Percentiles rank a stretch among this genome's conserved stretches.
These are phyloP conservation scores for Biancaea sappan DNA, from an alignment of 306 rosid genomes.

Conservation along the genomic window DNA sequence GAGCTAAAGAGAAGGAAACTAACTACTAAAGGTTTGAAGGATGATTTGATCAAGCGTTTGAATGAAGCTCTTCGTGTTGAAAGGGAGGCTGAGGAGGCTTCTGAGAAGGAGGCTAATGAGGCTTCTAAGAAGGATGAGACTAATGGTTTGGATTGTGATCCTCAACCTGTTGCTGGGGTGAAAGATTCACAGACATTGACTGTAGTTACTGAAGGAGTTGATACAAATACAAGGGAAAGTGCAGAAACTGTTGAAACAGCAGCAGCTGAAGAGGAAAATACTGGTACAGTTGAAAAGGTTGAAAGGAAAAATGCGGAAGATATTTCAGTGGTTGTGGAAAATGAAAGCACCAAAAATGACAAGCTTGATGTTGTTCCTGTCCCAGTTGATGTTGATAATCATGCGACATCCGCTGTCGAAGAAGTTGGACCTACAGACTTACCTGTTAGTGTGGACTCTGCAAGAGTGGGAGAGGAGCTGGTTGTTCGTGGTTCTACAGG, in stretches of 20 bases:
- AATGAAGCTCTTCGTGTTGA: slow-evolving; percentile 69
- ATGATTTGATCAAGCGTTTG: slow-evolving; percentile 78
- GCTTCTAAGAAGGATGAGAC: slow-evolving; percentile 39
- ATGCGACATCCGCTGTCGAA: slow-evolving; percentile 36
- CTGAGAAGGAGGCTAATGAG: slow-evolving; percentile 42
- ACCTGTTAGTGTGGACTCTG: slow-evolving; percentile 41
- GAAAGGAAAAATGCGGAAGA: slow-evolving; percentile 29
- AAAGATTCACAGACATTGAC: slow-evolving; percentile 25
- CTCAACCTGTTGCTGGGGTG: slow-evolving; percentile 24
- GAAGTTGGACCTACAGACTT: slow-evolving; percentile 44
- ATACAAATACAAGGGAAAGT: background rate
- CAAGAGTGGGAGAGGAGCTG: slow-evolving; percentile 45
- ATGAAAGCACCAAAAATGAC: slow-evolving; percentile 34
- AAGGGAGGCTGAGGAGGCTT: slow-evolving; percentile 44
- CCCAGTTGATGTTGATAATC: slow-evolving; percentile 43
- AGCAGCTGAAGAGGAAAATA: background rate
- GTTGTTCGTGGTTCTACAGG: slow-evolving; percentile 35
- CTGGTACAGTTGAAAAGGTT: background rate
- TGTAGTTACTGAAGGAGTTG: slow-evolving; percentile 29
- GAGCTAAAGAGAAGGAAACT: slow-evolving; percentile 83
- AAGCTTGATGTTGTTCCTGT: slow-evolving; percentile 30
- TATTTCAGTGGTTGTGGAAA: slow-evolving; percentile 32
- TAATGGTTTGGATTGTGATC: slow-evolving; percentile 36
- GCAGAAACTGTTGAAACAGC: background rate
- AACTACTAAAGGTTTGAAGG: slow-evolving; percentile 78